Evolutionary conservation across 1,284 basidiomycete genomes (phyloP).

Genomic region (Ustilago curta): DNA sequence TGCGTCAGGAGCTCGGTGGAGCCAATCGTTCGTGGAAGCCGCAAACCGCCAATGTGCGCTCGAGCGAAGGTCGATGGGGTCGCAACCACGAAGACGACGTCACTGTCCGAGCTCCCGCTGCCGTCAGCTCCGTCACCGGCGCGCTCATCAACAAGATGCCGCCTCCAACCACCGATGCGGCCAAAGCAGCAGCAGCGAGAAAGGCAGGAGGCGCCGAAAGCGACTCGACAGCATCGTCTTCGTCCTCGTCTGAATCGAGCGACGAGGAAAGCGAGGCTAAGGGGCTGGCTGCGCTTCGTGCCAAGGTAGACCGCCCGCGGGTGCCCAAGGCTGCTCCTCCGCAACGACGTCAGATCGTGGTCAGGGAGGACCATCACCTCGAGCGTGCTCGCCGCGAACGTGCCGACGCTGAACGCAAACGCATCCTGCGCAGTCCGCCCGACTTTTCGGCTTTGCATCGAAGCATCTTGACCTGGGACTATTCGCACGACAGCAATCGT

Average conservation of each 20-base stretch:
- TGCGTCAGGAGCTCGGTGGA: conserved; percentile 55
- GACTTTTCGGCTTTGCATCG: conserved; percentile 84
- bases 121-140: conserved; percentile 59
- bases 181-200: conserved; percentile 28
- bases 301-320: conserved; percentile 43
- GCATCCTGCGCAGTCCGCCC: conserved; percentile 81
- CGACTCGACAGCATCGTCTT: conserved; percentile 62
- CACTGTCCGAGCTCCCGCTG: conserved; percentile 54
- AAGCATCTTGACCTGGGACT: conserved; percentile 87
- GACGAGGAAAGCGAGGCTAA: conserved; percentile 74
- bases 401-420: conserved; percentile 65
- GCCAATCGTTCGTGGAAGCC: conserved; percentile 40
- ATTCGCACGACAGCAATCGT: conserved; percentile 76
- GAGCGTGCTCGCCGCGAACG: conserved; percentile 49
- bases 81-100: conserved; percentile 55
- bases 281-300: conserved; percentile 74
- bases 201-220: conserved; percentile 27
- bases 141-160: conserved; percentile 48
- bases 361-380: conserved; percentile 73
- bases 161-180: conserved; percentile 23
- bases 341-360: conserved; percentile 77
- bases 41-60: conserved; percentile 48
- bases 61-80: conserved; percentile 34
- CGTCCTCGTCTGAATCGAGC: conserved; percentile 57
- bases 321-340: conserved; percentile 71